These are phyloP conservation scores for Solanum neorickii DNA, from an alignment of 257 asterid species.

Conservation along the genomic window DNA sequence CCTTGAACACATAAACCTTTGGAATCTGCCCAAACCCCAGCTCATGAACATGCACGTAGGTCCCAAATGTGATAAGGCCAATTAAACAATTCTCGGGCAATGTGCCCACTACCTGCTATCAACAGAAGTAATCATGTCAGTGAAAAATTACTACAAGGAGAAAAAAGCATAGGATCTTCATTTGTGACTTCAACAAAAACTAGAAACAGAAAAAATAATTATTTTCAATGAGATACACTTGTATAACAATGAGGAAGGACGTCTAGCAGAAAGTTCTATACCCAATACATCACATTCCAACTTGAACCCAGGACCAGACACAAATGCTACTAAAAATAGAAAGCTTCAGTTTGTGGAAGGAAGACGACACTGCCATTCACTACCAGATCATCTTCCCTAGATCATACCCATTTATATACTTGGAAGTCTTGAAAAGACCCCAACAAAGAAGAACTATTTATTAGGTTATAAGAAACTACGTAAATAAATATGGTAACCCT, in stretches of 20 bases:
- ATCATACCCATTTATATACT: not conserved
- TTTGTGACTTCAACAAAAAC: not conserved
- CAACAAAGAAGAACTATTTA: not conserved
- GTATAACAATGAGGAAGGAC: not conserved
- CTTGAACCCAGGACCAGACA: not conserved
- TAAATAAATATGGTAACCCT: not conserved
- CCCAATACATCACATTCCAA: not conserved
- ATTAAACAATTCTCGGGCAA: conserved; percentile 87
- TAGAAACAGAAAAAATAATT: not conserved
- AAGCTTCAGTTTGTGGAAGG: not conserved
- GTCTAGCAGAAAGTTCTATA: not conserved
- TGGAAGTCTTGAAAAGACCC: not conserved
- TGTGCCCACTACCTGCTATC: conserved; percentile 72
- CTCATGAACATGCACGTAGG: conserved; percentile 89
- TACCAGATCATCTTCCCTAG: not conserved
- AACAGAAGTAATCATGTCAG: conserved; percentile 1
- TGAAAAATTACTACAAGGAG: not conserved
- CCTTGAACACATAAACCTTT: conserved; percentile 92
- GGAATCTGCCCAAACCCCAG: conserved; percentile 88
- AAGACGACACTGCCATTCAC: not conserved
- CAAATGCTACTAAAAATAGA: not conserved
- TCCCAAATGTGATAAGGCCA: conserved; percentile 87
- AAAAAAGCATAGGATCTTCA: not conserved
- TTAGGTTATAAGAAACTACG: not conserved
- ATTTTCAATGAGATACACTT: not conserved